phyloP scores from a whole-genome alignment of 1,284 basidiomycete genomes.

The Rhodotorula mucilaginosa region DNA sequence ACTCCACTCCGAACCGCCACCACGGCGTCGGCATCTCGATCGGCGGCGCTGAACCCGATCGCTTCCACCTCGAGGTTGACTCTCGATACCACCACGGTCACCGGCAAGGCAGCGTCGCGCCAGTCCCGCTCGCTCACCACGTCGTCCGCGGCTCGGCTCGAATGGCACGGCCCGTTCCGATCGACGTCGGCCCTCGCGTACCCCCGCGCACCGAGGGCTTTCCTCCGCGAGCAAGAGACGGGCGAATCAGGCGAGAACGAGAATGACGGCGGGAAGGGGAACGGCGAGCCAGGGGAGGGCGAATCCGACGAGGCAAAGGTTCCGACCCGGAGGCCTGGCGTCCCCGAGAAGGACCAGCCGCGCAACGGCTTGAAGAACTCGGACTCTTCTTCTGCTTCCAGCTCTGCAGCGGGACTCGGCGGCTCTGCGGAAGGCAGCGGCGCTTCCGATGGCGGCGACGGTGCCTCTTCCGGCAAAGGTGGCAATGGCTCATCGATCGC shows the following conservation, averaged over 20 bases:
- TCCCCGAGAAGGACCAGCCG: slow-evolving; percentile 12
- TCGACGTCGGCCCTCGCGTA: neutral
- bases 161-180: neutral
- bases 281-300: slow-evolving; percentile 1
- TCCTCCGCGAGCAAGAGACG: slow-evolving; percentile 5
- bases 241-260: slow-evolving; percentile 12
- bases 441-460: neutral
- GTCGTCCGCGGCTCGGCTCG: neutral
- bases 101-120: neutral
- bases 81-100: neutral
- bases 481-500: slow-evolving; percentile 19
- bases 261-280: slow-evolving; percentile 5
- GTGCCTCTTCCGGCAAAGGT: neutral
- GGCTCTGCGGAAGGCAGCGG: neutral
- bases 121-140: neutral
- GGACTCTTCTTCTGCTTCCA: neutral
- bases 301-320: slow-evolving; percentile 10
- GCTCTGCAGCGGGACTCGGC: slow-evolving; percentile 6
- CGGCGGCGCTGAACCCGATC: neutral
- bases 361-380: slow-evolving; percentile 7
- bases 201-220: neutral
- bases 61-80: slow-evolving; percentile 1
- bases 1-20: neutral
- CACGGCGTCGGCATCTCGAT: neutral
- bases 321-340: slow-evolving; percentile 11